Percentiles rank a stretch among this genome's conserved stretches.
Evolutionary conservation across 1,284 basidiomycete species (phyloP).

Genomic region (Sanghuangporus weigelae): DNA sequence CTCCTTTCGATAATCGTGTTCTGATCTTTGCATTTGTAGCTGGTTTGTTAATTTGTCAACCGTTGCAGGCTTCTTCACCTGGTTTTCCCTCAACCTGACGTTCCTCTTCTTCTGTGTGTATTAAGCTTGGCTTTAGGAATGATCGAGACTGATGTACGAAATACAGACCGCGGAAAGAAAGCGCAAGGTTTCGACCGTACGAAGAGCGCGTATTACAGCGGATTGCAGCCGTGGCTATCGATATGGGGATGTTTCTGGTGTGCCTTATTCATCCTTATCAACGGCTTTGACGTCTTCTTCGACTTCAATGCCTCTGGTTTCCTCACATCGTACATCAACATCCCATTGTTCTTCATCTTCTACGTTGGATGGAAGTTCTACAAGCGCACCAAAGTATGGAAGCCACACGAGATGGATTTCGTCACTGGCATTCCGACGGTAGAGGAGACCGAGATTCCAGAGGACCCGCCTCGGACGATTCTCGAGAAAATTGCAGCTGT

Average conservation of each 20-base stretch:
- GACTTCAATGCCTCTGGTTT: constrained; percentile 56
- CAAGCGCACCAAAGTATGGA: constrained; percentile 49
- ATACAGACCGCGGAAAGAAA: constrained; percentile 45
- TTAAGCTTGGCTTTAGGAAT: constrained; percentile 24
- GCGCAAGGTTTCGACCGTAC: constrained; percentile 53
- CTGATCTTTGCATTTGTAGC: constrained; percentile 33
- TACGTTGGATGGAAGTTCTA: constrained; percentile 53
- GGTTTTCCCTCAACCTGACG: constrained; percentile 66
- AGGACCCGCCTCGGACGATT: constrained; percentile 35
- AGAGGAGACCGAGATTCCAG: constrained; percentile 52
- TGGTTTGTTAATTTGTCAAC: constrained; percentile 57
- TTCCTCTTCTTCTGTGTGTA: constrained; percentile 67
- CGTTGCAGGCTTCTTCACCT: constrained; percentile 59
- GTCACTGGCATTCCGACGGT: constrained; percentile 53
- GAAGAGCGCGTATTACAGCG: constrained; percentile 48
- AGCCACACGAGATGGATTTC: constrained; percentile 55
- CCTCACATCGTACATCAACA: constrained; percentile 53
- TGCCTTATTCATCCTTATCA: constrained; percentile 37
- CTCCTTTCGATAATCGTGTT: constrained; percentile 10
- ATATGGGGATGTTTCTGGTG: constrained; percentile 37
- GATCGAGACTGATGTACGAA: neutral
- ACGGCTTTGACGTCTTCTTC: constrained; percentile 58
- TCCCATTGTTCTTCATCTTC: constrained; percentile 46
- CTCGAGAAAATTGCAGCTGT: constrained; percentile 33
- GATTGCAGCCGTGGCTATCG: constrained; percentile 37